Conservation (phyloP, 2,329 filamentous ascomycete species). For the Didymosphaeria variabile region DNA sequence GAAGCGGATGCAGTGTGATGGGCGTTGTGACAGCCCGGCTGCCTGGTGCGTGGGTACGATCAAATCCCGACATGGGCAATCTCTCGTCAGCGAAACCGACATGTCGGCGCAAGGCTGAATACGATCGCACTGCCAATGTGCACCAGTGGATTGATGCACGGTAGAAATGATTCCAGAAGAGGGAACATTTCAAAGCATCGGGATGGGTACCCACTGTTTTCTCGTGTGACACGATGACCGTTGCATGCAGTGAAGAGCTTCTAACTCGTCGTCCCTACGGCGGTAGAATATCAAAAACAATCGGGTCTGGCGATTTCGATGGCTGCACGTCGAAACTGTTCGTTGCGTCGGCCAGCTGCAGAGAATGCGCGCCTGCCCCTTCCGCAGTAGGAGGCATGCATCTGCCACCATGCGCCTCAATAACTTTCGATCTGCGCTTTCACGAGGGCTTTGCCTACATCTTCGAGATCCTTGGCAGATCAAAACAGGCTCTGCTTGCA, state of each 20-base stretch:
- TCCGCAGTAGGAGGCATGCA: too few species aligned
- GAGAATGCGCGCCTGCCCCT: too few species aligned
- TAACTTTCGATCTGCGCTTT: too few species aligned
- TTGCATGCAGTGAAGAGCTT: background rate
- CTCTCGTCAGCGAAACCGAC: background rate
- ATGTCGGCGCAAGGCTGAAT: background rate
- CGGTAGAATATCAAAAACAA: too few species aligned
- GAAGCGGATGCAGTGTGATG: conserved; percentile 4
- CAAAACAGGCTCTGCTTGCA: too few species aligned
- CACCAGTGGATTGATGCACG: background rate
- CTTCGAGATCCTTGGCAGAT: too few species aligned
- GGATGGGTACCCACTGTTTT: background rate
- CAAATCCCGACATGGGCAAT: background rate
- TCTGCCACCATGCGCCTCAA: too few species aligned
- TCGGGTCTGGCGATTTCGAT: too few species aligned
- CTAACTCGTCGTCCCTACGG: too few species aligned
- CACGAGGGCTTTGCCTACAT: too few species aligned
- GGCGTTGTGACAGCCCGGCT: conserved; percentile 4
- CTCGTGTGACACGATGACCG: background rate
- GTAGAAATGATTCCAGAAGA: background rate
- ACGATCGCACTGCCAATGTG: background rate
- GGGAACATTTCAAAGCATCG: background rate
- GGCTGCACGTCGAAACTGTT: too few species aligned
- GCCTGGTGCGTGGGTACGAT: conserved; percentile 9
- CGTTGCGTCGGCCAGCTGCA: too few species aligned